Evolutionary conservation across 2,329 filamentous ascomycete genomes (phyloP).

Genomic region (Venturia carpophila): DNA sequence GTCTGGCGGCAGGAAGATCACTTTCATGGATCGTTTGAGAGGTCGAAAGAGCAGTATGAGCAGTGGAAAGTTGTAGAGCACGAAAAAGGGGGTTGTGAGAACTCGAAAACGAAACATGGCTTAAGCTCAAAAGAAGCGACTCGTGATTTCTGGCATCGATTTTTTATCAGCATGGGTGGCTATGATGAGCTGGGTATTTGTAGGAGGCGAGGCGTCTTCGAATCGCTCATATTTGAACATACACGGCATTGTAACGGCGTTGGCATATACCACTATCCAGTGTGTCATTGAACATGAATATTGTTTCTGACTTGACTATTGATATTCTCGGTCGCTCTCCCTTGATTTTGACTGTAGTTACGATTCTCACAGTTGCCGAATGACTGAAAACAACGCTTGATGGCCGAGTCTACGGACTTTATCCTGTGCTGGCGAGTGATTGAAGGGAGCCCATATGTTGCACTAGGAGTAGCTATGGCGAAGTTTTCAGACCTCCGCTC

Average conservation of each 20-base stretch:
- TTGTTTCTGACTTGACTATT: neutral
- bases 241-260: neutral
- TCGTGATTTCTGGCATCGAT: neutral
- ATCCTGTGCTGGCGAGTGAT: too few species aligned
- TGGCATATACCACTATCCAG: slow-evolving; percentile 6
- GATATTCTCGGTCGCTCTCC: too few species aligned
- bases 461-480: too few species aligned
- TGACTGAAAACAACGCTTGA: too few species aligned
- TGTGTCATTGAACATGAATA: neutral
- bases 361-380: too few species aligned
- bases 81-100: neutral
- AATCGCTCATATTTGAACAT: neutral
- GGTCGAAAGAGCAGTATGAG: neutral
- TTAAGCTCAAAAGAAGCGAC: neutral
- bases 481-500: too few species aligned
- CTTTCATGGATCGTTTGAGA: slow-evolving; percentile 9
- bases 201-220: neutral
- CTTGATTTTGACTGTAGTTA: too few species aligned
- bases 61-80: neutral
- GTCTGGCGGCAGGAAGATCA: neutral
- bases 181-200: neutral
- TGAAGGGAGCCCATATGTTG: too few species aligned
- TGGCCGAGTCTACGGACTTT: too few species aligned
- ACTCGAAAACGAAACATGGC: neutral
- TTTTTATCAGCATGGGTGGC: neutral